These are phyloP conservation scores for Emmonsia crescens DNA, from an alignment of 2,329 filamentous ascomycete genomes.

Conservation along the genomic window DNA sequence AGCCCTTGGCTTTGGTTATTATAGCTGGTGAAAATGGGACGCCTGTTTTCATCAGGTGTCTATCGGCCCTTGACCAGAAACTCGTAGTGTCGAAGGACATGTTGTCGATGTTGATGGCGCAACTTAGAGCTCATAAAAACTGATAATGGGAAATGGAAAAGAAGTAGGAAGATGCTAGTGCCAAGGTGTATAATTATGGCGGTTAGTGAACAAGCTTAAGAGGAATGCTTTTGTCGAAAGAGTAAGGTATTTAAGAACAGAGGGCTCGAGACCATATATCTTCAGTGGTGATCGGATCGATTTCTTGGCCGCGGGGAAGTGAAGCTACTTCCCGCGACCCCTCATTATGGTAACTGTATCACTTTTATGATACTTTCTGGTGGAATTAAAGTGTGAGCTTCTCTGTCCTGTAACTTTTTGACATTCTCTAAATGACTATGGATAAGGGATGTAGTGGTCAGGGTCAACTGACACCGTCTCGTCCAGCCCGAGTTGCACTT, in stretches of 20 bases:
- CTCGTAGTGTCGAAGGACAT: constrained; percentile 8
- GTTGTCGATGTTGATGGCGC: neutral
- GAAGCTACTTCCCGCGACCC: neutral
- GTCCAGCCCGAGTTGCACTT: too few species aligned
- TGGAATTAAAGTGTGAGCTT: neutral
- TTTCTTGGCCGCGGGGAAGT: neutral
- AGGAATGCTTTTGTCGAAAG: neutral
- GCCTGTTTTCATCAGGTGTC: constrained; percentile 36
- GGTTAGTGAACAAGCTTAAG: neutral
- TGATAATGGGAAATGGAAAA: too few species aligned
- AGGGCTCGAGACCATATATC: neutral
- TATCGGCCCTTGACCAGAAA: constrained; percentile 29
- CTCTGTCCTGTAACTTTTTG: neutral
- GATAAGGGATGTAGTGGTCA: neutral
- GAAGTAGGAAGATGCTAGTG: neutral
- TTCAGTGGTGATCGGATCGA: neutral
- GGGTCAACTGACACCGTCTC: constrained; percentile 37
- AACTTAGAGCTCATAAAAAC: neutral
- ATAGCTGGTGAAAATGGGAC: constrained; percentile 25
- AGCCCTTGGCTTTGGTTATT: constrained; percentile 38
- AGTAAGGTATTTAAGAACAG: neutral
- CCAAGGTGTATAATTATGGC: too few species aligned
- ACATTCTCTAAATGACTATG: neutral
- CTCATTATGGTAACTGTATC: constrained; percentile 5
- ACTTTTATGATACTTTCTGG: neutral